Base-by-base conservation (phyloP, 2,329 filamentous ascomycete genomes). In the Falciphora oryzae region DNA sequence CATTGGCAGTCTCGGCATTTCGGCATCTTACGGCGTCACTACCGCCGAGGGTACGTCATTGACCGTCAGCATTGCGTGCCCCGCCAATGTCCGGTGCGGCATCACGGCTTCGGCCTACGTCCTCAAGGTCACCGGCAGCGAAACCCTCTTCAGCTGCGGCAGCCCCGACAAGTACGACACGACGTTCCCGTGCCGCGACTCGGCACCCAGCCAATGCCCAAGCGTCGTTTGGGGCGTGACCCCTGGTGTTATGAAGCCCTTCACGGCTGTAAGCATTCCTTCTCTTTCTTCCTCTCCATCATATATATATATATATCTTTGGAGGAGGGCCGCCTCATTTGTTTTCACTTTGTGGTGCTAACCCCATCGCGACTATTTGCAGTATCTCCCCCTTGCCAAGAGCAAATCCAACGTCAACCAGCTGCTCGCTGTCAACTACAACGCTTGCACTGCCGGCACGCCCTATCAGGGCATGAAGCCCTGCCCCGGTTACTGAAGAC, bases 1-100 rank as follows among this genome's bases (percentile, higher is more conserved):
- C 25, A 61, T 61, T n/a, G 60, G 35, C 13, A 61, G 27, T 22
- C 60, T 61, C 60, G 60, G 60, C 44, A 28, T 61, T 25, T 22
- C 60, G n/a, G 29, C 38, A n/a, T 50, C 35, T 29, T 61, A 61
- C 27, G 60, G 60, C 44, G n/a, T 29, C 35, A 61, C 60, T 2
- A 61, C 60, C 14, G 60, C 60, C 38, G 18, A 53, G 60, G 60
- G 60, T 6, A 50, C 38, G 8, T 61, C 60, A 1, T 16, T 61
- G 35, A 61, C 60, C 25, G 60, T 61, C 35, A 44, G 60, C 13
- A 53, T 61, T 25, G 29, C 60, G 38, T 61, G 60, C 29, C 60
- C 60, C 25, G 60, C 38, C 60, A 67, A 67, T 27, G 59, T 65
- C 4, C 65, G 65, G 28, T 66, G 66, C 28, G 65, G 64, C 11